phyloP scores from a whole-genome alignment of 352 stramenopile genomes.

The Globisporangium nagaii region DNA sequence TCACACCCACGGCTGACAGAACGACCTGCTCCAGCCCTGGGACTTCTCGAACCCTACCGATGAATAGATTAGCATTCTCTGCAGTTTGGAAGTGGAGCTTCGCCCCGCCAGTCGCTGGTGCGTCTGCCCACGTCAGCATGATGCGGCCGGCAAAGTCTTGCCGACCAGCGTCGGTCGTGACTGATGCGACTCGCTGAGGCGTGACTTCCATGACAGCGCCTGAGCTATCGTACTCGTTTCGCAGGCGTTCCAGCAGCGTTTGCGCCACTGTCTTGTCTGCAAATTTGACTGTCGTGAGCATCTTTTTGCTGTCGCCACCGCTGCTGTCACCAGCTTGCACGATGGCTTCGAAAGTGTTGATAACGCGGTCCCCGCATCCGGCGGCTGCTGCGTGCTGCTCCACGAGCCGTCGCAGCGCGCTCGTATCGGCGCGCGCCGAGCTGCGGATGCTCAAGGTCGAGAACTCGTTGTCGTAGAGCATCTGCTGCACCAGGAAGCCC shows the following conservation, averaged over 20 bases:
- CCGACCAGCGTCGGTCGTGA: neutral
- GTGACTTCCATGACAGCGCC: slow-evolving; percentile 5
- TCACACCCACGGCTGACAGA: neutral
- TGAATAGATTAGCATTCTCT: slow-evolving; percentile 15
- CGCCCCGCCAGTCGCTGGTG: slow-evolving; percentile 11
- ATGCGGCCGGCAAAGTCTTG: slow-evolving; percentile 16
- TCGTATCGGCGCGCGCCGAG: neutral
- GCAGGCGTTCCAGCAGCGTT: slow-evolving; percentile 9
- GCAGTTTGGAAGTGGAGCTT: slow-evolving; percentile 16
- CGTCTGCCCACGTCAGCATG: slow-evolving; percentile 23
- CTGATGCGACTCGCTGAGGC: slow-evolving; percentile 3
- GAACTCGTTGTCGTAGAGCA: slow-evolving; percentile 19
- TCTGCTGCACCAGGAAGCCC: slow-evolving; percentile 12
- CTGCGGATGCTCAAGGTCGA: slow-evolving; percentile 8
- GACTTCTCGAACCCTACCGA: neutral
- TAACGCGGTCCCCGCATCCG: neutral
- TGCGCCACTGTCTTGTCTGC: slow-evolving; percentile 8
- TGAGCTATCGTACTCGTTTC: slow-evolving; percentile 11
- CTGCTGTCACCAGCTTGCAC: too few relatives aligned
- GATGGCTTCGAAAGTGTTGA: too few relatives aligned
- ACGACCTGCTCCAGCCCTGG: neutral
- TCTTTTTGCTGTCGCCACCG: neutral
- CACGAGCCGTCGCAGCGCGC: slow-evolving; percentile 5
- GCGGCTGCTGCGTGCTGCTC: neutral
- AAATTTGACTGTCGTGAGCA: slow-evolving; percentile 12